phyloP scores from a whole-genome alignment of 2,329 filamentous ascomycete genomes.

The Ophioceras dolichostomum region DNA sequence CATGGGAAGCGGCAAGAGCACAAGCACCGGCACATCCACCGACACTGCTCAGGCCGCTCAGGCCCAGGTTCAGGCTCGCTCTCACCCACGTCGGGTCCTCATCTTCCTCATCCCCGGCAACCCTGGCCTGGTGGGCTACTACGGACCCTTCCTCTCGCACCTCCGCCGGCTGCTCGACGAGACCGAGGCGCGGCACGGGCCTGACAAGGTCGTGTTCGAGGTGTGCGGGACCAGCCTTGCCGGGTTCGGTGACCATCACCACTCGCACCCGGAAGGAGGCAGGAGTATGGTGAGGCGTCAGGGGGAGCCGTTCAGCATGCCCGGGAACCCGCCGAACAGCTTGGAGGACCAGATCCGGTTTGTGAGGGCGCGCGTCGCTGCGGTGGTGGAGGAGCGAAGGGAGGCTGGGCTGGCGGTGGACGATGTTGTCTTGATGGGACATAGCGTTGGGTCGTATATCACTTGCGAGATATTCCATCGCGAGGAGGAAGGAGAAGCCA shows the following conservation, averaged over 20 bases:
- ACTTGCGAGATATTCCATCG: conserved; percentile 54
- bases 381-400: conserved; percentile 13
- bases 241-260: conserved; percentile 44
- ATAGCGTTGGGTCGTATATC: conserved; percentile 65
- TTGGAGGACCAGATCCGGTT: conserved; percentile 41
- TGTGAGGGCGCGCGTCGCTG: conserved; percentile 24
- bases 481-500: conserved; percentile 21
- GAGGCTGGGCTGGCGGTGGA: conserved; percentile 29
- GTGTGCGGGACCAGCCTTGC: conserved; percentile 45
- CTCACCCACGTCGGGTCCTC: conserved; percentile 23
- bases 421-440: conserved; percentile 55
- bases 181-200: conserved; percentile 14
- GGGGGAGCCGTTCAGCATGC: conserved; percentile 27
- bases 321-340: conserved; percentile 29
- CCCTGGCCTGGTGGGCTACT: conserved; percentile 64
- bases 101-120: conserved; percentile 69
- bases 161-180: conserved; percentile 41
- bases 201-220: conserved; percentile 29
- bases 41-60: no score
- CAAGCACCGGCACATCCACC: no score
- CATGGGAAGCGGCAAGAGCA: no score
- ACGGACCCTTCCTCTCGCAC: conserved; percentile 50
- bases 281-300: no score
- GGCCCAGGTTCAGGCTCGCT: no score
- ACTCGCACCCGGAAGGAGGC: no score